phyloP scores from a whole-genome alignment of 2,329 filamentous ascomycete genomes.

The Ophiobolus disseminans region DNA sequence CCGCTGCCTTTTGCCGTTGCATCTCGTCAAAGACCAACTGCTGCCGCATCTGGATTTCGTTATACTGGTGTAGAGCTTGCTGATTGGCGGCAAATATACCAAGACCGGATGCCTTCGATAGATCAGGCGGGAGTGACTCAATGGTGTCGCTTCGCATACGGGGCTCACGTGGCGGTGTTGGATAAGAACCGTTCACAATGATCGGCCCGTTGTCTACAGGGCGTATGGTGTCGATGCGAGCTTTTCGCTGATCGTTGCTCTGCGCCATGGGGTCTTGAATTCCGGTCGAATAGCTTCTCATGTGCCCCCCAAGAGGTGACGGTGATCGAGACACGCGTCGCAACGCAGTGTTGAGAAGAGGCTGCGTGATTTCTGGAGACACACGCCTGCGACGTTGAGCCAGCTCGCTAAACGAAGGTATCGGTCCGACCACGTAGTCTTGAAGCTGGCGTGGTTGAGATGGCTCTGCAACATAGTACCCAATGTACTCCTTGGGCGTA shows the following conservation, averaged over 20 bases:
- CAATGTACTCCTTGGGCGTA: slow-evolving; percentile 59
- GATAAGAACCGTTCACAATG: slow-evolving; percentile 51
- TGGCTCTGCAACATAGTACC: slow-evolving; percentile 58
- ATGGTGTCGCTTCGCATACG: slow-evolving; percentile 33
- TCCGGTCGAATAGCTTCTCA: slow-evolving; percentile 50
- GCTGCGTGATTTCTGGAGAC: slow-evolving; percentile 52
- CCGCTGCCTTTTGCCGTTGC: slow-evolving; percentile 34
- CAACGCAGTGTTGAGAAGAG: slow-evolving; percentile 47
- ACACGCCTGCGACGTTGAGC: slow-evolving; percentile 51
- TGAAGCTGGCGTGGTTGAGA: slow-evolving; percentile 49
- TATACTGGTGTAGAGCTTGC: slow-evolving; percentile 34
- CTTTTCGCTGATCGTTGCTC: slow-evolving; percentile 29
- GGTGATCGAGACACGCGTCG: slow-evolving; percentile 53
- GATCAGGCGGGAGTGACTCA: slow-evolving; percentile 31
- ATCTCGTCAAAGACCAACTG: slow-evolving; percentile 42
- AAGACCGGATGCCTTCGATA: slow-evolving; percentile 23
- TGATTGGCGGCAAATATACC: slow-evolving; percentile 35
- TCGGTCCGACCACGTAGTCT: slow-evolving; percentile 44
- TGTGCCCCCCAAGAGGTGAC: slow-evolving; percentile 54
- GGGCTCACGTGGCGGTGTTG: slow-evolving; percentile 34
- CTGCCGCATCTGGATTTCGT: slow-evolving; percentile 39
- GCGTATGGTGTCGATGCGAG: slow-evolving; percentile 36
- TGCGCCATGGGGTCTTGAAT: slow-evolving; percentile 20
- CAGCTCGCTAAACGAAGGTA: slow-evolving; percentile 51
- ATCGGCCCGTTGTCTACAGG: slow-evolving; percentile 43